A percentile compares a stretch with the other conserved stretches of the same genome.
phyloP scores from a whole-genome alignment of 2,329 filamentous ascomycete genomes.

The Colletotrichum echinochloae region DNA sequence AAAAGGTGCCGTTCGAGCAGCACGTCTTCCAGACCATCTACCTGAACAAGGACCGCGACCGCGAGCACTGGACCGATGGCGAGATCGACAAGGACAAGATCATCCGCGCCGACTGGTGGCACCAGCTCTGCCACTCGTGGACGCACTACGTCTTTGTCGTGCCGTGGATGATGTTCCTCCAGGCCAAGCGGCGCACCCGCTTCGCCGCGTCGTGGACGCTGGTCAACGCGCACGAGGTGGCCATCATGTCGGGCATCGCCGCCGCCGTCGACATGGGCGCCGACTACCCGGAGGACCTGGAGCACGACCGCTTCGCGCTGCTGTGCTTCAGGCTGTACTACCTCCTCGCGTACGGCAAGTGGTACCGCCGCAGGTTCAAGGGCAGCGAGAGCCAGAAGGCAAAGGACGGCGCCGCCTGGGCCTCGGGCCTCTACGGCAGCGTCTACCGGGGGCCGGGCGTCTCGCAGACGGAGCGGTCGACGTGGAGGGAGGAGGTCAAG shows the following conservation, averaged over 20 bases:
- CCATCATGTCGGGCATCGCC: conserved; percentile 75
- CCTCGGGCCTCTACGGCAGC: conserved; percentile 68
- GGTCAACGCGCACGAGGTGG: conserved; percentile 75
- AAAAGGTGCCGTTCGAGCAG: conserved; percentile 51
- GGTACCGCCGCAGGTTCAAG: conserved; percentile 62
- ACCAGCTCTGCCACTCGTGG: conserved; percentile 70
- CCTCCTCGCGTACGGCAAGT: conserved; percentile 69
- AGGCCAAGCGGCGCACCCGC: conserved; percentile 69
- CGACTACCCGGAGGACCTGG: conserved; percentile 71
- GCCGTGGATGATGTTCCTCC: conserved; percentile 75
- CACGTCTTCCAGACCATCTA: conserved; percentile 61
- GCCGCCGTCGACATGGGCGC: conserved; percentile 77
- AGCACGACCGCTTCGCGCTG: conserved; percentile 71
- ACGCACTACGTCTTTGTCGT: conserved; percentile 71
- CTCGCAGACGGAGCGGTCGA: conserved; percentile 61
- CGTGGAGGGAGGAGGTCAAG: conserved; percentile 59
- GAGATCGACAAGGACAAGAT: conserved; percentile 67
- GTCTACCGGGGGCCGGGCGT: conserved; percentile 71
- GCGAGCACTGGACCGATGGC: conserved; percentile 64
- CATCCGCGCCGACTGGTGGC: conserved; percentile 71
- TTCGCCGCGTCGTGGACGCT: conserved; percentile 75
- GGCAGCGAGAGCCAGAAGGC: conserved; percentile 50
- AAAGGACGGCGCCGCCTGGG: conserved; percentile 66
- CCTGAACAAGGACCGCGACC: conserved; percentile 67
- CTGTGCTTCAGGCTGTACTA: conserved; percentile 72